Base-by-base conservation (phyloP, 2,329 filamentous ascomycete species). In the Penicillium crustosum region DNA sequence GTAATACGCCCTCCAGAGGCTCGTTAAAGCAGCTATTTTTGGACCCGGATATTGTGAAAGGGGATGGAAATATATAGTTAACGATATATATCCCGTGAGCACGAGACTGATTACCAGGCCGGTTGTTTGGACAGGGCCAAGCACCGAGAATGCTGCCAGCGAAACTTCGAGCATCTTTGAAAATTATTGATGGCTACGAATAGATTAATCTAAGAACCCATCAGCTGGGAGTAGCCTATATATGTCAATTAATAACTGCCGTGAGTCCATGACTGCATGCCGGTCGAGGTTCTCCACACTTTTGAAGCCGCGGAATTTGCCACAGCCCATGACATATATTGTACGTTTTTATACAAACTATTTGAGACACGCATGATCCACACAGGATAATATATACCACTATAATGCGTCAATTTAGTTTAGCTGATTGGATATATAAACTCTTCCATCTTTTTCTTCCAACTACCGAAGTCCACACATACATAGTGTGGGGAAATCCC, bases 1-100 rank as follows among this genome's bases (percentile, higher is more conserved):
- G 19, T 54, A 54, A 23, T 55, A 55, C 5, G 51, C 56, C 23
- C 54, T 58, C 21, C 43, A 58, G 6, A 13, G 5, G 25, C 54
- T 54, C 5, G 56, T 58, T 27, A 58, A 23, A 10, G 51, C 50
- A 6, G 51, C 56, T n/a, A 58, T 31, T 9, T 23, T 15, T 2
- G 56, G 56, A 13, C 53, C 48, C 2, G 49, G 53, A 13, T 49
- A 57, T 50, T 23, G 25, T 2, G 39, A 15, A 15, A 49, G 47
- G 13, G 27, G 19, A 10, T 49, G 47, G 23, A 49, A 38, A 23
- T 36, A 49, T 25, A 7, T 9, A 23, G 39, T 49, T 35, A 21
- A 49, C 0, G 33, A 49, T 12, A 29, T 21, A 27, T 49, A 49
- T 38, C 13, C 31, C 15, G 19, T 6, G 17, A 38, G 17, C 2